Base-by-base conservation (phyloP, 495 filamentous ascomycete genomes). In the Pyrenula massariospora region DNA sequence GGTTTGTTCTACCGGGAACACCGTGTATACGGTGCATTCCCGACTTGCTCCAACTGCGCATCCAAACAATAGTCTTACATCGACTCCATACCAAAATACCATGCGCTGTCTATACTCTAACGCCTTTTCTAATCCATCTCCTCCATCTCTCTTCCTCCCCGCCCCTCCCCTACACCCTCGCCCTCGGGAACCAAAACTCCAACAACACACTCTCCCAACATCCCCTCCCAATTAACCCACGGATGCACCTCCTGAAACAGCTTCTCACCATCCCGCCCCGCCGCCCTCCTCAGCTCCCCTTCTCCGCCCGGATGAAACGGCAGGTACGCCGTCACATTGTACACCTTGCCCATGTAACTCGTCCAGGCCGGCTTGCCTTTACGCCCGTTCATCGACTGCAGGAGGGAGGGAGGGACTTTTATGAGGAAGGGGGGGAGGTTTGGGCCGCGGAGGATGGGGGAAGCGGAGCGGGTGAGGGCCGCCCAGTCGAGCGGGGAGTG, bases 401-500 rank as follows among this genome's bases (percentile, higher is more conserved):
- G 79, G 72, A 88, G 76, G 21, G 82, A 85, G 8, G 91, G 92
- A 11, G 90, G 85, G 10, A 98, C 88, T 3, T 79, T 75, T 53
- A 84, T 70, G 20, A 82, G 62, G 19, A 8, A 24, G 2, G 80
- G 65, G 1, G 79, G 77, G 2, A 79, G 62, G 12, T 77, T 73
- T 63, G 76, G 66, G 54, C 82, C 82, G 24, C 84, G 83, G 10
- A 95, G 82, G 31, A 42, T 5, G 15, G 31, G 15, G 60, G 88
- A 83, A 50, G 78, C 78, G 53, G 79, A 75, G n/a, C 74, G 71
- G 1, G 81, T 77, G 1, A 94, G 80, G 12, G 83, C 81, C 23
- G 93, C 93, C 93, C 93, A 98, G 77, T 98, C 93, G 3, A 98
- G 84, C 0, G 93, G 93, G 1, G 87, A 92, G 74, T 87, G 91